phyloP scores from a whole-genome alignment of 2,329 filamentous ascomycete species.

The Rutstroemia sp. region DNA sequence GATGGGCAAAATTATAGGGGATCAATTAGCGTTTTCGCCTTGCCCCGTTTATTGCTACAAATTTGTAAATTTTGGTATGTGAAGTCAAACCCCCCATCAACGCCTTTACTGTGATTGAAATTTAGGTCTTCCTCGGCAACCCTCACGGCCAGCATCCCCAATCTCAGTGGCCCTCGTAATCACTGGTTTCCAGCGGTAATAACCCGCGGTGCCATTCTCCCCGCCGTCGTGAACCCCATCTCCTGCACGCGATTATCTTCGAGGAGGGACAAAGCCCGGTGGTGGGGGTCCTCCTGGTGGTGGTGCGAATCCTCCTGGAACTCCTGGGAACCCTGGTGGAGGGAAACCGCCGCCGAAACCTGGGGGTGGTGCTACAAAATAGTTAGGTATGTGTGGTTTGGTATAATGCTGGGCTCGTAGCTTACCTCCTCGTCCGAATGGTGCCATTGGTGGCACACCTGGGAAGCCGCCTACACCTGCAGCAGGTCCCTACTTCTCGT shows the following conservation, averaged over 20 bases:
- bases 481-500: conserved; percentile 59
- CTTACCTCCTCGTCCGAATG: conserved; percentile 46
- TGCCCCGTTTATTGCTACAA: conserved; percentile 26
- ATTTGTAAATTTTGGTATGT: conserved; percentile 26
- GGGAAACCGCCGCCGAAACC: conserved; percentile 43
- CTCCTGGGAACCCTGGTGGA: conserved; percentile 34
- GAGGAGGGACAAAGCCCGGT: conserved; percentile 36
- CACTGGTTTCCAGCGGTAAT: not conserved
- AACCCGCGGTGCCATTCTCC: not conserved
- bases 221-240: not conserved
- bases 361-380: conserved; percentile 25
- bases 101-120: conserved; percentile 26
- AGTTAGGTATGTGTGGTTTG: conserved; percentile 5
- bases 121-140: conserved; percentile 7
- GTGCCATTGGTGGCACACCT: conserved; percentile 47
- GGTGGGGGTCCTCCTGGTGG: conserved; percentile 56
- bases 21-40: conserved; percentile 14
- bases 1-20: not conserved
- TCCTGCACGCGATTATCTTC: conserved; percentile 23
- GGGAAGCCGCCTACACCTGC: conserved; percentile 73
- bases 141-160: not conserved
- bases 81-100: conserved; percentile 27
- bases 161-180: not conserved
- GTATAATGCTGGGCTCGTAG: conserved; percentile 17
- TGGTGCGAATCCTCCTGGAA: conserved; percentile 26